Base-by-base conservation (phyloP, 2,329 filamentous ascomycete species). In the Stachybotrys chartarum region DNA sequence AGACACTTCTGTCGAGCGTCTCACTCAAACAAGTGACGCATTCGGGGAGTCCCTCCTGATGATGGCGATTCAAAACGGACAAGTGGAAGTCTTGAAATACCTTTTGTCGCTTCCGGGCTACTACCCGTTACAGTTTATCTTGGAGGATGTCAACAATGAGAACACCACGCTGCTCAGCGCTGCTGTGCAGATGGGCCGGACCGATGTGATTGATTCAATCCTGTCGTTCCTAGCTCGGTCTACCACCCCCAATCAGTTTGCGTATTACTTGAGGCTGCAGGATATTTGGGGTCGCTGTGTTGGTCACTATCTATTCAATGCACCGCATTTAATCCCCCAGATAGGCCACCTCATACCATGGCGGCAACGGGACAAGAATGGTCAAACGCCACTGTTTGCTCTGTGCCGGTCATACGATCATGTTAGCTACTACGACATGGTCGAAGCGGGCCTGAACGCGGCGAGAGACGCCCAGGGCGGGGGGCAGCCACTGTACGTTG, bases 361-460 rank as follows among this genome's bases (percentile, higher is more conserved):
- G 94, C 83, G 85, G 56, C 84, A 95, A 70, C 91, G 87, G 61
- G 94, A 99, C 71, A 95, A 91, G 69, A 97, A 97, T 66, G 94
- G 94, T 0, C 94, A 97, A 71, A 99, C 95, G n/a, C 95, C 94
- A 1, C 75, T 99, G 8, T 97, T 99, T 69, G 94, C 94, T 2
- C 78, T 97, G 1, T 97, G 92, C 69, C 85, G 94, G 63, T 97
- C 91, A 0, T 99, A 99, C 66, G 94, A 99, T 66, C 91, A 99
- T 69, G 80, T 85, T 1, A 81, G 92, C 62, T 99, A 99, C 71
- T 82, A 84, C 54, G 76, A 79, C 50, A 97, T 99, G 94, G 90
- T 99, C 0, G 85, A 89, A 61, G 82, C 86, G 57, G 94, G 89
- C 5, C 76, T 99, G 44, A 78, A 84, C 35, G 84, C 88, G 49